Evolutionary conservation across 768 basidiomycete species (phyloP).

Genomic region (Lactarius evosmus): DNA sequence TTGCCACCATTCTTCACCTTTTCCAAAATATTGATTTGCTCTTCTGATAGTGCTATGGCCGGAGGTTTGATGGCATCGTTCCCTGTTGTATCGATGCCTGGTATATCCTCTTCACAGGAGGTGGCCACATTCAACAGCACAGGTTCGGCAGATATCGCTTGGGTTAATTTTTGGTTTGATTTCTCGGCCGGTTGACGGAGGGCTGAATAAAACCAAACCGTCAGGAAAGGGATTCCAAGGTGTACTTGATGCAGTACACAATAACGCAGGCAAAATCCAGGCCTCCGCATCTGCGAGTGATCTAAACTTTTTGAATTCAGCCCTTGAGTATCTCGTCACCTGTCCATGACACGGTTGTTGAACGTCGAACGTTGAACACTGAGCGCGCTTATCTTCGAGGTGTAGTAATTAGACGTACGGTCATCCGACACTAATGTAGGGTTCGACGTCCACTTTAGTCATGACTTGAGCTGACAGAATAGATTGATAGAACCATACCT

Average conservation of each 20-base stretch:
- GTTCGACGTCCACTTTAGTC: not conserved
- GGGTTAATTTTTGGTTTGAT: not conserved
- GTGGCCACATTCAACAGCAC: not conserved
- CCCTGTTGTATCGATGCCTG: not conserved
- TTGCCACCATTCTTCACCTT: constrained; percentile 57
- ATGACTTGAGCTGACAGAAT: not conserved
- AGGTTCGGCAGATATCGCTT: not conserved
- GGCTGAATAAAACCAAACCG: not conserved
- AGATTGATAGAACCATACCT: constrained; percentile 39
- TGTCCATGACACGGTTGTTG: constrained; percentile 30
- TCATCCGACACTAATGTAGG: not conserved
- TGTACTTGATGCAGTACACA: constrained; percentile 2
- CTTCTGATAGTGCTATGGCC: constrained; percentile 44
- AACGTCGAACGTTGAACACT: no score
- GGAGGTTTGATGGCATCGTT: not conserved
- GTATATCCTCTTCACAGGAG: not conserved
- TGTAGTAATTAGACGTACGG: not conserved
- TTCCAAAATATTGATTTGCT: constrained; percentile 49
- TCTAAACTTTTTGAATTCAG: constrained; percentile 52
- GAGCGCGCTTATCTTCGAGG: not conserved
- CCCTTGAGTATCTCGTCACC: constrained; percentile 53
- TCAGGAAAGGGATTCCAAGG: not conserved
- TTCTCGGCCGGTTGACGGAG: not conserved
- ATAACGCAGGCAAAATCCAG: constrained; percentile 41
- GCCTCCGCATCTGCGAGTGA: constrained; percentile 45